These are phyloP conservation scores for Ganoderma resinaceum DNA, from an alignment of 1,284 basidiomycete genomes.

Conservation along the genomic window DNA sequence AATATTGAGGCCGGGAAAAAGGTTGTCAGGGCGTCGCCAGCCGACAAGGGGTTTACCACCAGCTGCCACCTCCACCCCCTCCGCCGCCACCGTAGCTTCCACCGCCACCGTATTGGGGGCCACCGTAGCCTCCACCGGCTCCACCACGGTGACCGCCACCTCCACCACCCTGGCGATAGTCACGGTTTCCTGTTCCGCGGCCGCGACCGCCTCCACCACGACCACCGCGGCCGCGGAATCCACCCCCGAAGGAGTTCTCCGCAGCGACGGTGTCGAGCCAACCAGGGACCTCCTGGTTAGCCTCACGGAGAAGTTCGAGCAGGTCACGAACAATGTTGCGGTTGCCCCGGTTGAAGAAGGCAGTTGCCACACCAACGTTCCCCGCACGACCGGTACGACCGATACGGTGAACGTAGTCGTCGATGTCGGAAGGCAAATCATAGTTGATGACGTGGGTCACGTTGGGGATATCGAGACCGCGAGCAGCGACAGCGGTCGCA, in stretches of 20 bases:
- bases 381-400: slow-evolving; percentile 99
- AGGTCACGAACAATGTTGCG: slow-evolving; percentile 93
- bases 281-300: slow-evolving; percentile 94
- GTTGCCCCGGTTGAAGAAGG: slow-evolving; percentile 94
- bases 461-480: slow-evolving; percentile 99
- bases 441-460: slow-evolving; percentile 99
- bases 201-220: slow-evolving; percentile 67
- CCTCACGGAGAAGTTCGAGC: slow-evolving; percentile 93
- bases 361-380: slow-evolving; percentile 95
- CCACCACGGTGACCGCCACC: slow-evolving; percentile 41
- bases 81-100: slow-evolving; percentile 41
- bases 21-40: neutral
- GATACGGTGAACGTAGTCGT: slow-evolving; percentile 98
- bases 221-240: slow-evolving; percentile 59
- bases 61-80: slow-evolving; percentile 50
- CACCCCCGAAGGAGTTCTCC: slow-evolving; percentile 79
- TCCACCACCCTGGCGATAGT: slow-evolving; percentile 50
- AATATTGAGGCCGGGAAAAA: slow-evolving; percentile 4
- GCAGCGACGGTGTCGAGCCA: slow-evolving; percentile 92
- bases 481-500: slow-evolving; percentile 97
- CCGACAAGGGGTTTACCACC: slow-evolving; percentile 47
- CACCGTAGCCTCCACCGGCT: slow-evolving; percentile 48
- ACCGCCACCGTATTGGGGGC: slow-evolving; percentile 44
- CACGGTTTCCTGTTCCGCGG: slow-evolving; percentile 52
- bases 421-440: slow-evolving; percentile 98